A percentile compares a stretch with the other conserved stretches of the same genome.
These are phyloP conservation scores for Naumovozyma dairenensis DNA, from an alignment of 805 yeast species.

Conservation along the genomic window DNA sequence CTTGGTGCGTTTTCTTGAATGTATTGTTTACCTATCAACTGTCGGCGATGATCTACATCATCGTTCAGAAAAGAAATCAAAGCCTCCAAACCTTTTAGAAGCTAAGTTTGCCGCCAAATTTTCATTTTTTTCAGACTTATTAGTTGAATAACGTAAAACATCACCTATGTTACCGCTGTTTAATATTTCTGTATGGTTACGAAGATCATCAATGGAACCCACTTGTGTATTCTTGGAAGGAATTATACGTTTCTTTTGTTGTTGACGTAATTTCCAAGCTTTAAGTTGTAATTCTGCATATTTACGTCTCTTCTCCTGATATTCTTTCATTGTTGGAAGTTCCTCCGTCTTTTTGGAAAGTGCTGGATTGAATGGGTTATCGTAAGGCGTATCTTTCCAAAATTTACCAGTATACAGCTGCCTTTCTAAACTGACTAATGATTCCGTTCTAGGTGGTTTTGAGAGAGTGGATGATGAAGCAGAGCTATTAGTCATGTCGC, in stretches of 20 bases:
- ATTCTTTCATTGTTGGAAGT: conserved; percentile 2
- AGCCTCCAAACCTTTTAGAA: not conserved
- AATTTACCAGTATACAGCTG: conserved; percentile 1
- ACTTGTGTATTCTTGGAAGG: conserved; percentile 9
- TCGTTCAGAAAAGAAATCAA: not conserved
- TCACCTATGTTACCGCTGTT: conserved; percentile 20
- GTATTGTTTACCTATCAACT: not conserved
- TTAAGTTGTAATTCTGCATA: conserved; percentile 12
- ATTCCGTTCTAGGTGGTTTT: too few species aligned
- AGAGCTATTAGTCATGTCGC: too few species aligned
- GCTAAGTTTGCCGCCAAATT: not conserved
- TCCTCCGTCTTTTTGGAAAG: too few species aligned
- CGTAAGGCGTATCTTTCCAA: not conserved
- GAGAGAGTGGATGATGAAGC: too few species aligned
- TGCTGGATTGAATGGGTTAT: too few species aligned
- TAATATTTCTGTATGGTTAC: conserved; percentile 19
- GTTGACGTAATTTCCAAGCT: conserved; percentile 22
- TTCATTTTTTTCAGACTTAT: conserved; percentile 23
- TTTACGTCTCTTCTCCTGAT: conserved; percentile 8
- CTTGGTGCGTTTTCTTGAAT: not conserved
- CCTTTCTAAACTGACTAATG: not conserved
- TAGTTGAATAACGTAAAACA: conserved; percentile 23
- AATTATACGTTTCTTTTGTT: too few species aligned
- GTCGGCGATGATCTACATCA: too few species aligned
- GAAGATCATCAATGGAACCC: conserved; percentile 16